Conservation (phyloP, 768 basidiomycete species). For the Termitomyces sp. region DNA sequence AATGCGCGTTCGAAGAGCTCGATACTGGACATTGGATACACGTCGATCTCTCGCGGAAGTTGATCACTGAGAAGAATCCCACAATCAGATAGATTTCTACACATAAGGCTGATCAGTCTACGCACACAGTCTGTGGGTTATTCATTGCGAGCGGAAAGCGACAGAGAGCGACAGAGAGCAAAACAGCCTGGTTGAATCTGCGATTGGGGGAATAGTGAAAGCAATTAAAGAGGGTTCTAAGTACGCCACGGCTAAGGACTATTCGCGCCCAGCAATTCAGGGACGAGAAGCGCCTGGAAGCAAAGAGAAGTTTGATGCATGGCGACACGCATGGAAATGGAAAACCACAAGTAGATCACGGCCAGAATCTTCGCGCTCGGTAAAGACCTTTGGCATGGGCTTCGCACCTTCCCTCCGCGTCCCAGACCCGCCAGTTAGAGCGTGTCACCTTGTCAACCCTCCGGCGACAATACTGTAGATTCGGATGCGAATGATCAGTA, state of each 20-base stretch:
- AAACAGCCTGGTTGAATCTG: no score
- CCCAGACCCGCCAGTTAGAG: neutral
- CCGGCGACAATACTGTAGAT: neutral
- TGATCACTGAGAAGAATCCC: neutral
- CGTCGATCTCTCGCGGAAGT: slow-evolving; percentile 1
- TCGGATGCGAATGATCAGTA: neutral
- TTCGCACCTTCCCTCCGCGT: slow-evolving; percentile 8
- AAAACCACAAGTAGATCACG: slow-evolving; percentile 6
- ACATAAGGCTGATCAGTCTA: neutral
- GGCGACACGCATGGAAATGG: slow-evolving; percentile 12
- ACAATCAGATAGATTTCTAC: neutral
- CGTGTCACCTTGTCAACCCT: slow-evolving; percentile 2
- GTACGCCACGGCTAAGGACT: slow-evolving; percentile 8
- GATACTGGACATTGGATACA: slow-evolving; percentile 5
- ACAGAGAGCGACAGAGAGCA: neutral
- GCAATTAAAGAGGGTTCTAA: slow-evolving; percentile 2
- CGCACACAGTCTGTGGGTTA: slow-evolving; percentile 4
- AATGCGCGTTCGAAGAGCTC: slow-evolving; percentile 14
- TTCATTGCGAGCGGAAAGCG: neutral
- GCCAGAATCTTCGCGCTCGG: neutral
- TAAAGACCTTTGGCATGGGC: neutral
- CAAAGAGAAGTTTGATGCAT: slow-evolving; percentile 13
- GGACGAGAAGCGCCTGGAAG: slow-evolving; percentile 3
- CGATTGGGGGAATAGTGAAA: no score
- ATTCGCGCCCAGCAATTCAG: slow-evolving; percentile 9